Base-by-base conservation (phyloP, 108 stramenopile species). In the Mayamaea pseudoterrestris region DNA sequence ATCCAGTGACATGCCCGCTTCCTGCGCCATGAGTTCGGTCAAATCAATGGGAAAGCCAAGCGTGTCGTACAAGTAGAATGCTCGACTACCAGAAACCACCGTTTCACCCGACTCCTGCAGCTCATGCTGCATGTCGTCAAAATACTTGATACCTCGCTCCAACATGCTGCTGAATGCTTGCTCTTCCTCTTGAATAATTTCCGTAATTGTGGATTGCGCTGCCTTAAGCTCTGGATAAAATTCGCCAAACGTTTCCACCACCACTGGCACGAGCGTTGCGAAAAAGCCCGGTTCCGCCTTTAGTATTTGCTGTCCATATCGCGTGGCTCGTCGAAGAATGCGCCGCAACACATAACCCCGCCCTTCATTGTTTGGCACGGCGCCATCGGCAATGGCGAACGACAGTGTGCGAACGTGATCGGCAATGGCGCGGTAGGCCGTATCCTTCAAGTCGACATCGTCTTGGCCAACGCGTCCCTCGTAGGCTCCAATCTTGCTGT, bases 1-100 rank as follows among this genome's bases (percentile, higher is more conserved):
- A 46, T 99, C 96, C 0, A 99, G 69, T 13, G 50, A 68, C 53
- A 96, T 68, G 5, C 93, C 93, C 26, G 80, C 74, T 65, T 99
- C 96, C 57, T 84, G 83, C 0, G 98, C 98, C 98, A 99, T 97
- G 27, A 93, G 80, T 60, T 91, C 77, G 1, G 96, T 97, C 62
- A 99, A 76, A 51, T 99, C 98, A 36, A 96, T 51, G 0, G 98
- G 98, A 57, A 99, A 99, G 36, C 98, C 98, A 55, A 97, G 80
- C 2, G 96, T 89, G 42, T 93, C 81, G 58, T 97, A 99, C 30
- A 99, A 59, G 54, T 85, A 86, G 73, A 93, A 93, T 23, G 95
- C 94, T 53, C 88, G 82, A 29, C 86, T 72, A 27, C 90, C 97
- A 23, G 90, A 50, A 20, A 98, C 74, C 3, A 66, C 41, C 30